Base-by-base conservation (phyloP, 75 land plant species). In the Azolla pinnata region DNA sequence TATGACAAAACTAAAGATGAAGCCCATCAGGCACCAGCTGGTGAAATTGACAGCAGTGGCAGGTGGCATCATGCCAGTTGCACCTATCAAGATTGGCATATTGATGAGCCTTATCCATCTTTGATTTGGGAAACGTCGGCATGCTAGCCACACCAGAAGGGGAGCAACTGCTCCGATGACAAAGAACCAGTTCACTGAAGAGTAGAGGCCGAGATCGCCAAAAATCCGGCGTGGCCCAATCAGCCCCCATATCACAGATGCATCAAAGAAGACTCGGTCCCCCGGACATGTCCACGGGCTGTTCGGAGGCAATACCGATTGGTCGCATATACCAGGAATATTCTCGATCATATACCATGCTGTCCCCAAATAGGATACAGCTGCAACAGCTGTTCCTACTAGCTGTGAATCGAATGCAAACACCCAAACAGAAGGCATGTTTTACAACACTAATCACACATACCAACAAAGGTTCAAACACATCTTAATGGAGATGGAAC, bases 191-290 rank as follows among this genome's bases (percentile, higher is more conserved):
- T 87, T 90, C 25, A 90, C 46, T 5, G 65, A 64, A 0, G 56
- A 30, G 62, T 90, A 90, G 0, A 31, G 27, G 1, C 96, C 96
- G 1, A 76, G 80, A 49, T 65, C 38, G 0, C 96, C 96, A 44
- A 86, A 88, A 31, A 88, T 86, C 30, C 95, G 59, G 24, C 75
- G 80, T 0, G 95, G 91, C 0, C 90, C 84, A 1, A 88, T 67
- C 0, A 88, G 73, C 8, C 95, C 95, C 95, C 96, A 89, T 28
- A 88, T 80, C 4, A 88, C 95, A 0, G 95, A 88, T 5, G 95
- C 91, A 54, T 86, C 95, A 46, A 68, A 89, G 76, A 89, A 87
- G 10, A 89, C 92, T 1, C 57, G 65, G 49, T 89, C 92, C 16
- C 35, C 24, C 0, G 96, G 96, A 62, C 96, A 90, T 0, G 75